Percentiles rank a stretch among this genome's conserved stretches.
These are phyloP conservation scores for Schizonepeta tenuifolia DNA, from an alignment of 257 asterid species.

Conservation along the genomic window DNA sequence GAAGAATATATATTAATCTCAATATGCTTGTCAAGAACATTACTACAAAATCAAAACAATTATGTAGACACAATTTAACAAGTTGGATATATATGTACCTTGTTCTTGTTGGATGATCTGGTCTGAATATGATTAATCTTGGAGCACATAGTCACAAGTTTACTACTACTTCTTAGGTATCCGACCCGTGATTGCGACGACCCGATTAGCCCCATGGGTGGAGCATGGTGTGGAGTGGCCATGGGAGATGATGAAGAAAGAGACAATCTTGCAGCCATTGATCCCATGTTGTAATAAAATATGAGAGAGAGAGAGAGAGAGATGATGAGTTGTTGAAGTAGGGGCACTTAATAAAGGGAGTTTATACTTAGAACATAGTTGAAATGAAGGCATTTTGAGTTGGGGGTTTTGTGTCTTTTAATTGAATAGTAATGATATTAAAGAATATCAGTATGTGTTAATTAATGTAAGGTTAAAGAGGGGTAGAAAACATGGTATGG, in stretches of 20 bases:
- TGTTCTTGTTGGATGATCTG: conserved; percentile 45
- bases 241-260: conserved; percentile 32
- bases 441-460: conserved; percentile 15
- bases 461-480: conserved; percentile 33
- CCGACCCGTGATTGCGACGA: background rate
- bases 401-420: conserved; percentile 11
- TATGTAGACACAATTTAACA: background rate
- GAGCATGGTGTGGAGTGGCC: conserved; percentile 31
- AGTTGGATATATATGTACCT: conserved; percentile 34
- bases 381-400: conserved; percentile 15
- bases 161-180: conserved; percentile 12
- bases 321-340: background rate
- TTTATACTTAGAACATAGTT: background rate
- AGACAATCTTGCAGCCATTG: conserved; percentile 48
- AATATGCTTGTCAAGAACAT: conserved; percentile 5
- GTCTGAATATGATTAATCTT: conserved; percentile 44
- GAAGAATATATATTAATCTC: background rate
- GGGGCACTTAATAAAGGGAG: conserved; percentile 24
- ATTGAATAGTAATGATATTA: background rate
- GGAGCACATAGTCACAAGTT: conserved; percentile 42
- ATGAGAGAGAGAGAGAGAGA: background rate
- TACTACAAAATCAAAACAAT: background rate
- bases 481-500: conserved; percentile 29
- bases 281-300: conserved; percentile 12
- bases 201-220: conserved; percentile 20